phyloP scores from a whole-genome alignment of 495 filamentous ascomycete species.

The Lophiostoma macrostomum region DNA sequence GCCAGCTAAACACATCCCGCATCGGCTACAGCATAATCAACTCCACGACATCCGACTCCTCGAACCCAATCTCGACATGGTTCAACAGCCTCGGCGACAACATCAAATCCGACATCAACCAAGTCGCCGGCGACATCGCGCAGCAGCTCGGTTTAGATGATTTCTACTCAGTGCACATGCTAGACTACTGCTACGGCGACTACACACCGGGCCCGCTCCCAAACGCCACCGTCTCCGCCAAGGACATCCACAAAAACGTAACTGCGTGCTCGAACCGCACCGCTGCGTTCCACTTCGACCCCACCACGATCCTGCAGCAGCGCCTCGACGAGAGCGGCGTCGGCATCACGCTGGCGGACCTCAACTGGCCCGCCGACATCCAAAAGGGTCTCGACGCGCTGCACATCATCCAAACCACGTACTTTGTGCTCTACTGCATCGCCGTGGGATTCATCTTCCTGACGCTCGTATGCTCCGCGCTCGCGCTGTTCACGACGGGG shows the following conservation, averaged over 20 bases:
- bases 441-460: constrained; percentile 57
- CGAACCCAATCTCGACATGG: constrained; percentile 27
- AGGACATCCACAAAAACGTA: constrained; percentile 49
- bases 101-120: constrained; percentile 42
- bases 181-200: constrained; percentile 66
- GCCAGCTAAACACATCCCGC: constrained; percentile 62
- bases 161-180: constrained; percentile 71
- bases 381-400: constrained; percentile 57
- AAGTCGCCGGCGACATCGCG: constrained; percentile 48
- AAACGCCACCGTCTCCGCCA: constrained; percentile 44
- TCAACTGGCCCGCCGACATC: constrained; percentile 63
- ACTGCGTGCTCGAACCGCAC: constrained; percentile 61
- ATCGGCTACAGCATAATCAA: constrained; percentile 53
- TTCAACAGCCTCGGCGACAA: constrained; percentile 37
- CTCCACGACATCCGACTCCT: constrained; percentile 11
- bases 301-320: constrained; percentile 55
- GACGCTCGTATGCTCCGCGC: constrained; percentile 50
- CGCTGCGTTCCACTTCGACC: constrained; percentile 57
- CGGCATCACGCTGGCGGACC: constrained; percentile 53
- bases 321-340: constrained; percentile 44
- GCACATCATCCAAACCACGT: constrained; percentile 42
- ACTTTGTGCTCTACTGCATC: constrained; percentile 65
- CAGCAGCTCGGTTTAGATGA: constrained; percentile 57
- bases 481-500: constrained; percentile 43
- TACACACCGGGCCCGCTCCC: constrained; percentile 49